Evolutionary conservation across 2,329 filamentous ascomycete genomes (phyloP).

Genomic region (Phyllachora maydis): DNA sequence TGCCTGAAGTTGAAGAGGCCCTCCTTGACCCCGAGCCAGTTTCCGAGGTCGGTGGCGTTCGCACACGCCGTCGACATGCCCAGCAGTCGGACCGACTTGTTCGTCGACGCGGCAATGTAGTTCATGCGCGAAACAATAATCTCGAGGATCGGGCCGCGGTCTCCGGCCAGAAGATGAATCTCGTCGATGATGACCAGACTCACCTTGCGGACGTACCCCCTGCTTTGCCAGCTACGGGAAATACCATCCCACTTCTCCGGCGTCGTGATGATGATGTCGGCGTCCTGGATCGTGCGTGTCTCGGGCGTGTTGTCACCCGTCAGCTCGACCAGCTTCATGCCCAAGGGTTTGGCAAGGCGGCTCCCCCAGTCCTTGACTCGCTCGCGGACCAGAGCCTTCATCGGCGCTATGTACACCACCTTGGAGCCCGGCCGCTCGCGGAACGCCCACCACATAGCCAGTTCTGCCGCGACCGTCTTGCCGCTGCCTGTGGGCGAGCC

Average conservation of each 20-base stretch:
- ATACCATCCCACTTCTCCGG: constrained; percentile 99
- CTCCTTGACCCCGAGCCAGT: constrained; percentile 94
- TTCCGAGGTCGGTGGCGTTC: constrained; percentile 81
- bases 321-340: constrained; percentile 79
- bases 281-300: constrained; percentile 83
- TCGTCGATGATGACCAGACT: constrained; percentile 96
- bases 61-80: constrained; percentile 99
- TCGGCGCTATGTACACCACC: constrained; percentile 96
- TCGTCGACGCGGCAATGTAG: constrained; percentile 88
- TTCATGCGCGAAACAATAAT: constrained; percentile 95
- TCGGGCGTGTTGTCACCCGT: constrained; percentile 93
- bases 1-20: constrained; percentile 94
- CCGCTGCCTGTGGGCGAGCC: constrained; percentile 94
- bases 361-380: constrained; percentile 87
- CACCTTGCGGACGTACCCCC: constrained; percentile 88
- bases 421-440: constrained; percentile 86
- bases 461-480: constrained; percentile 87
- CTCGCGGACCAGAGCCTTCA: constrained; percentile 96
- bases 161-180: constrained; percentile 90
- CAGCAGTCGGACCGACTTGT: constrained; percentile 69
- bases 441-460: constrained; percentile 99
- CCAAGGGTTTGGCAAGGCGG: constrained; percentile 63
- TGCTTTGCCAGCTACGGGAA: constrained; percentile 93
- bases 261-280: constrained; percentile 94
- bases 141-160: constrained; percentile 91